Conservation (phyloP, 1,284 basidiomycete genomes). For the Rhodotorula sp. region DNA sequence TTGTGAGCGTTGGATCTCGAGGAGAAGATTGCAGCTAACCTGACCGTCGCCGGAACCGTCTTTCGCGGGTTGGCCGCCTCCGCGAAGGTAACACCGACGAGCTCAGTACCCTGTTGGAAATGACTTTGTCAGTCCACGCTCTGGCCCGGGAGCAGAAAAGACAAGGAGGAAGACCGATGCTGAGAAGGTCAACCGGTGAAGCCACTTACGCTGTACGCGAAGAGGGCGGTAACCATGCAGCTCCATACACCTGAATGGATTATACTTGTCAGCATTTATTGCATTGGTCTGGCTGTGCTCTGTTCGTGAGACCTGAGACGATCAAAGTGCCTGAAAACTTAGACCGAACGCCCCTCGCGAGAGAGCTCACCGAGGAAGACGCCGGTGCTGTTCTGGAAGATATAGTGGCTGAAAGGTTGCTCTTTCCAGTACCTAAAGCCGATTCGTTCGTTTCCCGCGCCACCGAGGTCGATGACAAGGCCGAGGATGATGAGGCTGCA, state of each 20-base stretch:
- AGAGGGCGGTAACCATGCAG: constrained; percentile 50
- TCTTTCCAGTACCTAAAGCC: constrained; percentile 70
- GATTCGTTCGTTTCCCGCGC: constrained; percentile 63
- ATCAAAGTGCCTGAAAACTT: no score
- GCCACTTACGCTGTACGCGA: constrained; percentile 1
- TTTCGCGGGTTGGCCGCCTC: constrained; percentile 36
- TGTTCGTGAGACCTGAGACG: no score
- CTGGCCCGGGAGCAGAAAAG: no score
- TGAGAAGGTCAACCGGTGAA: neutral
- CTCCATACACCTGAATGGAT: constrained; percentile 46
- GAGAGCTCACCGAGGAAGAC: constrained; percentile 46
- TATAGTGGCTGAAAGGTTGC: constrained; percentile 59
- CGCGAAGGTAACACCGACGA: constrained; percentile 70
- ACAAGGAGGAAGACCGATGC: neutral
- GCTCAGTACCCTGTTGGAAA: constrained; percentile 61
- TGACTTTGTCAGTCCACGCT: neutral
- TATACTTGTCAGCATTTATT: no score
- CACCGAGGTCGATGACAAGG: constrained; percentile 65
- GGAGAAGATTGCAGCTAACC: constrained; percentile 29
- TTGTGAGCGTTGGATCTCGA: no score
- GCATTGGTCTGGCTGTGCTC: no score
- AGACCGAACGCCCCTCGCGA: no score
- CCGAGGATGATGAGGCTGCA: constrained; percentile 56
- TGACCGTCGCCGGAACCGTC: constrained; percentile 67
- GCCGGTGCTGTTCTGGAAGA: constrained; percentile 45